Evolutionary conservation across 495 filamentous ascomycete genomes (phyloP), one percentile per base, ranked within the genome.

Genomic region (Penicillium psychrofluorescens): DNA sequence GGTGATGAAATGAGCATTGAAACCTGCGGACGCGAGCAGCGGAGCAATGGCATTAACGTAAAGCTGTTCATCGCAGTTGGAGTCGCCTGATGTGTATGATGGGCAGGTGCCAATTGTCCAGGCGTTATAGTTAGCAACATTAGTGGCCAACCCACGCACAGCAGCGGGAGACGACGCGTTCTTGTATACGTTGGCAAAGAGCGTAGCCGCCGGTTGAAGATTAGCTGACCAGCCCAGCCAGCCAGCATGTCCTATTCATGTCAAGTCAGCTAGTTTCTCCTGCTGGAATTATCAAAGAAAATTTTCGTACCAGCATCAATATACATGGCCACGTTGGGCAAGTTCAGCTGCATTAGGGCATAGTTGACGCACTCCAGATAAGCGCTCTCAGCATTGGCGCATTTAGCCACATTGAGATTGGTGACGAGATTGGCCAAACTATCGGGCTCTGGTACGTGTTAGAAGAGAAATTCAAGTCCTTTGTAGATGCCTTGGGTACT

Each of bases 211-310:
- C 40, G 83, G 83, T 49, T 72, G 56, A 50, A 90, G 75, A 71
- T 92, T 90, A 45, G 78, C 84, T 36, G 79, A 67, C 87, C 87
- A 92, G 51, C 87, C 86, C 45, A 90, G 75, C 86, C 86, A 92
- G 51, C 87, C 86, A 29, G 64, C 64, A 34, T 71, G 67, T 41
- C 67, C 66, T 68, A 27, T 6, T 12, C 11, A 35, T 11, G 4
- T 11, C 34, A 28, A 41, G 36, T 43, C 10, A 46, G 11, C 15
- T 29, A 1, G 38, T 43, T 9, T 16, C 11, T 8, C 11, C 8
- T 12, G 7, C 13, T 7, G 10, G 11, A 29, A 27, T 8, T 11
- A 7, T 22, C 7, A 45, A 35, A 10, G 8, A 32, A 35, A 28
- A 15, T 8, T 8, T 30, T 30, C 55, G 32, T 53, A 62, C 84